A percentile compares a stretch with the other conserved stretches of the same genome.
Evolutionary conservation across 345 rosid genomes (phyloP).

Genomic region (Lepidium sativum): DNA sequence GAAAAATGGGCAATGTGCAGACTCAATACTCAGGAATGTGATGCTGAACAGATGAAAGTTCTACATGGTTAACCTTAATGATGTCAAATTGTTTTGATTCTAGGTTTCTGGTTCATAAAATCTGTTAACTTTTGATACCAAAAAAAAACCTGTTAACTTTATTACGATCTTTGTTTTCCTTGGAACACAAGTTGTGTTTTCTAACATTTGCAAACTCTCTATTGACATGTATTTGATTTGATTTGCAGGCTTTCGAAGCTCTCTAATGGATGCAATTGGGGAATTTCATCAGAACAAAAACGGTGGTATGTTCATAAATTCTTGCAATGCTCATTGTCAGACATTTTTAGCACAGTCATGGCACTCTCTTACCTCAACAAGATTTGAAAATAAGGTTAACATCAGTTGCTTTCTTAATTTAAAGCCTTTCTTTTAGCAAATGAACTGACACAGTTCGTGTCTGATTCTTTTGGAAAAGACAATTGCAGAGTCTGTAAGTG

Average conservation of each 20-base stretch:
- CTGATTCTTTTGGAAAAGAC: constrained; percentile 36
- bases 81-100: not conserved
- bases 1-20: constrained; percentile 56
- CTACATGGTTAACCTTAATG: constrained; percentile 44
- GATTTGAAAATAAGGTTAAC: constrained; percentile 53
- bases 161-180: not conserved
- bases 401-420: not conserved
- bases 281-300: constrained; percentile 34
- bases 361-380: constrained; percentile 59
- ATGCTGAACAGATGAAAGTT: constrained; percentile 41
- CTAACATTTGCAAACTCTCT: not conserved
- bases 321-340: constrained; percentile 75
- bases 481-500: constrained; percentile 73
- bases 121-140: not conserved
- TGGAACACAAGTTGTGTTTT: not conserved
- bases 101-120: not conserved
- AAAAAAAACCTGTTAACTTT: not conserved
- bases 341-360: constrained; percentile 49
- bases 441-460: not conserved
- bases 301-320: constrained; percentile 67
- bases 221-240: not conserved
- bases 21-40: constrained; percentile 47
- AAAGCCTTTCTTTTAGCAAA: not conserved
- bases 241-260: constrained; percentile 48
- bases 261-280: constrained; percentile 48